Evolutionary conservation across 169 alveolate species (phyloP).

Genomic region (Plasmodium cynomolgi): DNA sequence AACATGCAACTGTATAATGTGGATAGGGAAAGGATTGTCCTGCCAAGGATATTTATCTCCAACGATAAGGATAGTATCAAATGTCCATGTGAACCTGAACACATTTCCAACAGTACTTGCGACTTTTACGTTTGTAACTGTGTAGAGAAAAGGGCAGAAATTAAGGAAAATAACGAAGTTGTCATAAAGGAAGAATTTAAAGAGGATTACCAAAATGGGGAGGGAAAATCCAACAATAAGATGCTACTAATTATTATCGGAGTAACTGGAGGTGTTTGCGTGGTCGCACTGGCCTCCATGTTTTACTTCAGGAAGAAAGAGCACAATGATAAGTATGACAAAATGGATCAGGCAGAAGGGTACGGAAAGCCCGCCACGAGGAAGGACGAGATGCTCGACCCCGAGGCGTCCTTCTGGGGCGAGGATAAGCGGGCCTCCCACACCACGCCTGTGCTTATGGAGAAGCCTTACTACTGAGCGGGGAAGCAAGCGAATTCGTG

Average conservation of each 20-base stretch:
- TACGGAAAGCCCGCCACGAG: slow-evolving; percentile 39
- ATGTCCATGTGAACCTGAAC: slow-evolving; percentile 62
- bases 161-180: slow-evolving; percentile 36
- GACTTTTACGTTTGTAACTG: slow-evolving; percentile 40
- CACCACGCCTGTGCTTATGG: slow-evolving; percentile 70
- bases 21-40: slow-evolving; percentile 11
- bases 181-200: slow-evolving; percentile 31
- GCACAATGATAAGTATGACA: slow-evolving; percentile 23
- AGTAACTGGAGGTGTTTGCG: background rate
- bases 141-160: slow-evolving; percentile 43
- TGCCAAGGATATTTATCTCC: slow-evolving; percentile 77
- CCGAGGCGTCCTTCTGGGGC: slow-evolving; percentile 76
- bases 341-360: slow-evolving; percentile 43
- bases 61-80: slow-evolving; percentile 25
- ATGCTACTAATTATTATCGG: slow-evolving; percentile 16
- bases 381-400: slow-evolving; percentile 64
- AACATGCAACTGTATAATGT: background rate
- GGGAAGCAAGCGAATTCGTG: background rate
- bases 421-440: slow-evolving; percentile 71
- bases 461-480: slow-evolving; percentile 66
- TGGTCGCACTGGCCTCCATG: background rate
- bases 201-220: background rate
- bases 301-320: slow-evolving; percentile 13
- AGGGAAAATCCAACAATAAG: background rate
- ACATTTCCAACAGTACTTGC: slow-evolving; percentile 18